Evolutionary conservation across 2,329 filamentous ascomycete species (phyloP).

Genomic region (Penicillium brasilianum): DNA sequence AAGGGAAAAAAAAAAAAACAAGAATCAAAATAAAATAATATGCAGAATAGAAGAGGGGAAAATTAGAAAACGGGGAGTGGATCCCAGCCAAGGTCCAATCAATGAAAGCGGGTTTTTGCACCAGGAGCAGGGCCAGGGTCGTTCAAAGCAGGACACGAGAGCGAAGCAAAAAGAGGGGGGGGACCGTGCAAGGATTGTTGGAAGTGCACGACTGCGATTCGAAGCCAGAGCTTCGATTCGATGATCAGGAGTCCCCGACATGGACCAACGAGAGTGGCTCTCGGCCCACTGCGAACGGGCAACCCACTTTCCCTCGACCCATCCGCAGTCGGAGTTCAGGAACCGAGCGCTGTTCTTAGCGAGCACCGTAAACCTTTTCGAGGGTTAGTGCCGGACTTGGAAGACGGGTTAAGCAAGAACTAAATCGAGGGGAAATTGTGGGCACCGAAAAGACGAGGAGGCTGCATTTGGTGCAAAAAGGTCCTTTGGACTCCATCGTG

Average conservation of each 20-base stretch:
- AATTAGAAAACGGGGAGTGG: neutral
- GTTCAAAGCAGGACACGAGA: neutral
- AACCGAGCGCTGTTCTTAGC: constrained; percentile 14
- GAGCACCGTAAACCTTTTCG: neutral
- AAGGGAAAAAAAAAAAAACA: neutral
- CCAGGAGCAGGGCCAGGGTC: neutral
- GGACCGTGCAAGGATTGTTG: too few species aligned
- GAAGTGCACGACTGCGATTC: too few species aligned
- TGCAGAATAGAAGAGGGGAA: neutral
- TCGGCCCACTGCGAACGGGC: constrained; percentile 22
- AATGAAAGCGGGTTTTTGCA: neutral
- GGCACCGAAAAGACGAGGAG: neutral
- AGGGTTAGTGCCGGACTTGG: constrained; percentile 2
- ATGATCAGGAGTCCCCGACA: too few species aligned
- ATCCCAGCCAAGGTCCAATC: neutral
- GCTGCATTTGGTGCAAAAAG: too few species aligned
- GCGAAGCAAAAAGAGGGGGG: neutral
- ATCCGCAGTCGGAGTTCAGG: constrained; percentile 18
- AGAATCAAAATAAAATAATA: neutral
- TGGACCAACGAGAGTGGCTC: neutral
- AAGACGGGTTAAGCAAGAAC: neutral
- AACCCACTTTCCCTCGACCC: constrained; percentile 20
- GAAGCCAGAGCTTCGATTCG: constrained; percentile 12
- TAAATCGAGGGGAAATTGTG: constrained; percentile 6
- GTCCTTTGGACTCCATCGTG: too few species aligned